A percentile compares a stretch with the other conserved stretches of the same genome.
These are phyloP conservation scores for Epichloe gansuensis DNA, from an alignment of 2,329 filamentous ascomycete species.

Conservation along the genomic window DNA sequence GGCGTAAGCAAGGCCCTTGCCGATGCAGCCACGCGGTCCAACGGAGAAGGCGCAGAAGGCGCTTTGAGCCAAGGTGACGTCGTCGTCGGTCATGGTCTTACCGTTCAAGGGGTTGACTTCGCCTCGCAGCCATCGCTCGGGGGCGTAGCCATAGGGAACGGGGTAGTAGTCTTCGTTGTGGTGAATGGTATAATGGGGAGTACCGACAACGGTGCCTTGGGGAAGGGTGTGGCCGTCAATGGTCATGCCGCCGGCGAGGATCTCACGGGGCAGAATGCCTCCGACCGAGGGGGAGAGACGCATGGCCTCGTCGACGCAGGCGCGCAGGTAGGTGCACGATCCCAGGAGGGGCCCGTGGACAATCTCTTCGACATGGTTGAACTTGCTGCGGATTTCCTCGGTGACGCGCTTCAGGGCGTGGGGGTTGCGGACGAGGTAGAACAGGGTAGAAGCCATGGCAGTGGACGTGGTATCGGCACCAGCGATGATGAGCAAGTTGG, in stretches of 20 bases:
- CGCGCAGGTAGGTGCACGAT: slow-evolving; percentile 45
- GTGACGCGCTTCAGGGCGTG: slow-evolving; percentile 32
- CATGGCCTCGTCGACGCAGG: slow-evolving; percentile 54
- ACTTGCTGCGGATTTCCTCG: slow-evolving; percentile 39
- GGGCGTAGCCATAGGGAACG: slow-evolving; percentile 42
- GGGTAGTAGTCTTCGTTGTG: slow-evolving; percentile 52
- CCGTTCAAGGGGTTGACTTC: slow-evolving; percentile 24
- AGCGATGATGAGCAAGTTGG: slow-evolving; percentile 58
- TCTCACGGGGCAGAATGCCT: slow-evolving; percentile 46
- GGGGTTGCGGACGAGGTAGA: slow-evolving; percentile 46
- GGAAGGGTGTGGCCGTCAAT: slow-evolving; percentile 43
- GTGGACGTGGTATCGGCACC: slow-evolving; percentile 62
- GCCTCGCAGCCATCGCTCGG: slow-evolving; percentile 52
- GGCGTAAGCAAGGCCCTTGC: slow-evolving; percentile 54
- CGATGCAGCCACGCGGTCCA: slow-evolving; percentile 58
- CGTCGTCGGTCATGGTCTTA: slow-evolving; percentile 32
- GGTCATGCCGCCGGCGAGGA: slow-evolving; percentile 39
- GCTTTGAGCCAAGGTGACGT: slow-evolving; percentile 42
- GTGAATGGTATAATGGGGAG: slow-evolving; percentile 55
- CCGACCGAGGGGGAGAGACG: slow-evolving; percentile 50
- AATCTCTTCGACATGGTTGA: slow-evolving; percentile 41
- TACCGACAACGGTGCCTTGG: slow-evolving; percentile 48
- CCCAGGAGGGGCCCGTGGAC: slow-evolving; percentile 35
- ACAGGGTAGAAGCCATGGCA: slow-evolving; percentile 48
- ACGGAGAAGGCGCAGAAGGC: slow-evolving; percentile 67